phyloP scores from a whole-genome alignment of 1,139 yeast species.

The Candida glucosophila region DNA sequence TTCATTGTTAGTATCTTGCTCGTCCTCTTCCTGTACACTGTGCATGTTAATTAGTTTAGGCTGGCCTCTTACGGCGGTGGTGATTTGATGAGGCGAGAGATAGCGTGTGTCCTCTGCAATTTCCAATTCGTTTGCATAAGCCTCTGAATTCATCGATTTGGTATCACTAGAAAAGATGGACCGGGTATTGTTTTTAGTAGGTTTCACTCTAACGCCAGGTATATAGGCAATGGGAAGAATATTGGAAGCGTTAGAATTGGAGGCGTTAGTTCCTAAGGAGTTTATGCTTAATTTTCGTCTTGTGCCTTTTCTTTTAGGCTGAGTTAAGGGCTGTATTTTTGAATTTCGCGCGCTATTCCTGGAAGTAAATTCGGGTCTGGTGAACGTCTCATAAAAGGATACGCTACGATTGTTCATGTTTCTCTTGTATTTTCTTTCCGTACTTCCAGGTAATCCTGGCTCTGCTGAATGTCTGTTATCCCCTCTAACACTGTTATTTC shows the following conservation, averaged over 20 bases:
- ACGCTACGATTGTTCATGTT: slow-evolving; percentile 17
- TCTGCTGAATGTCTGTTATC: slow-evolving; percentile 3
- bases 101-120: slow-evolving; percentile 1
- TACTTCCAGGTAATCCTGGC: slow-evolving; percentile 2
- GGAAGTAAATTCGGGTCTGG: slow-evolving; percentile 30
- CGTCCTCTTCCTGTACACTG: slow-evolving; percentile 43
- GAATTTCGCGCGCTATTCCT: slow-evolving; percentile 4
- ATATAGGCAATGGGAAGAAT: slow-evolving; percentile 90
- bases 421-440: slow-evolving; percentile 3
- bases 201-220: slow-evolving; percentile 81
- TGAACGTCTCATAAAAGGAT: slow-evolving; percentile 39
- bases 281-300: slow-evolving; percentile 15
- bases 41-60: slow-evolving; percentile 57
- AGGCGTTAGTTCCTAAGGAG: slow-evolving; percentile 44
- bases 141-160: slow-evolving; percentile 48
- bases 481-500: slow-evolving; percentile 8
- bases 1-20: slow-evolving; percentile 27
- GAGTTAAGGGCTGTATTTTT: slow-evolving; percentile 2
- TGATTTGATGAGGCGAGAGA: slow-evolving; percentile 26
- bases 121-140: slow-evolving; percentile 6
- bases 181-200: slow-evolving; percentile 38
- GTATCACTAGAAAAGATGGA: slow-evolving; percentile 41
- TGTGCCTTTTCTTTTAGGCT: slow-evolving; percentile 8
- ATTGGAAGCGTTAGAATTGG: slow-evolving; percentile 72
- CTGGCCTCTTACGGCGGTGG: slow-evolving; percentile 64